phyloP scores from a whole-genome alignment of 768 basidiomycete genomes.

The Lentinula lateritia region DNA sequence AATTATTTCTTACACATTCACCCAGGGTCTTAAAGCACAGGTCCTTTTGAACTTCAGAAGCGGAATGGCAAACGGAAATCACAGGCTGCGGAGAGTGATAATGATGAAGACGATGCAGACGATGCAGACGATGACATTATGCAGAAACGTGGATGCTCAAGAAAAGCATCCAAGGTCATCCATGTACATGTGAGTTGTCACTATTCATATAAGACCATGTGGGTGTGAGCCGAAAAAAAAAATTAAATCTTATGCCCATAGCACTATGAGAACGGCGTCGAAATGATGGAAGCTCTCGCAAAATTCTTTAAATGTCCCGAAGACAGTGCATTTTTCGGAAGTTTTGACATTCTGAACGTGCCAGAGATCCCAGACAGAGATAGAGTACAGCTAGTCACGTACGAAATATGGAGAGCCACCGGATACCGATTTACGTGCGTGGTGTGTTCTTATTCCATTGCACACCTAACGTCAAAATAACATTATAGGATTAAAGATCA shows the following conservation, averaged over 20 bases:
- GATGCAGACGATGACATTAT: not conserved
- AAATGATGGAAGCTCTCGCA: slow-evolving; percentile 27
- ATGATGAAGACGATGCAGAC: not conserved
- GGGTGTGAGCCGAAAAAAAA: slow-evolving; percentile 8
- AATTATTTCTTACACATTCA: not conserved
- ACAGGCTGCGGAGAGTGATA: not conserved
- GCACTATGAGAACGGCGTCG: slow-evolving; percentile 21
- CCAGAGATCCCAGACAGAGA: slow-evolving; percentile 26
- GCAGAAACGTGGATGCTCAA: not conserved
- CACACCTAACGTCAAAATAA: not conserved
- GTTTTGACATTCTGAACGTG: slow-evolving; percentile 23
- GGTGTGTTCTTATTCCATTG: not conserved
- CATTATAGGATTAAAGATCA: slow-evolving; percentile 41
- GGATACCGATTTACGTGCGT: slow-evolving; percentile 47
- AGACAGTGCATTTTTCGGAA: slow-evolving; percentile 37
- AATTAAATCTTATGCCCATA: slow-evolving; percentile 9
- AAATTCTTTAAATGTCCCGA: slow-evolving; percentile 26
- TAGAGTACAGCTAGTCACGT: slow-evolving; percentile 32
- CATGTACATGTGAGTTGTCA: not conserved
- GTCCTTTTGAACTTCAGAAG: not conserved
- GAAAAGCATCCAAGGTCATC: not conserved
- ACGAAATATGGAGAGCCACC: slow-evolving; percentile 44
- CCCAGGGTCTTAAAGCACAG: not conserved
- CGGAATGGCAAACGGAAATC: not conserved
- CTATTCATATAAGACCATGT: not conserved